Evolutionary conservation across 2,329 filamentous ascomycete species (phyloP).

Genomic region (Parasarocladium wereldwijsianum): DNA sequence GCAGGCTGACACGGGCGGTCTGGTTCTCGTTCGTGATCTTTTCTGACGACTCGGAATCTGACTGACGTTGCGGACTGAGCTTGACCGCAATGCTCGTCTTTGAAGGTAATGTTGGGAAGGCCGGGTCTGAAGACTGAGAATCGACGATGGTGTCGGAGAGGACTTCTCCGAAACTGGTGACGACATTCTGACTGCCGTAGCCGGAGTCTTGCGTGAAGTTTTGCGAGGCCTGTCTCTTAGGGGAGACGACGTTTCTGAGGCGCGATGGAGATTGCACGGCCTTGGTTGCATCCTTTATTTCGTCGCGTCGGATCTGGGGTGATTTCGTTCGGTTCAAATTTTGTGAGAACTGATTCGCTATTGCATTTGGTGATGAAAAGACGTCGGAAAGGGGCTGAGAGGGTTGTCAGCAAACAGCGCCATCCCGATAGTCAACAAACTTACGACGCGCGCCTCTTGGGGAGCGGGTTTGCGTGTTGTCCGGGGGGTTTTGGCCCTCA

Average conservation of each 20-base stretch:
- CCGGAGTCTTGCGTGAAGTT: conserved; percentile 42
- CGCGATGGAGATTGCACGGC: conserved; percentile 1
- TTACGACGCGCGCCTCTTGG: conserved; percentile 47
- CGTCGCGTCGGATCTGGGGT: conserved; percentile 35
- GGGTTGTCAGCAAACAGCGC: conserved; percentile 1
- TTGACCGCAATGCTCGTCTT: conserved; percentile 8
- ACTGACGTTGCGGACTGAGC: conserved; percentile 11
- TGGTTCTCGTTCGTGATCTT: conserved; percentile 30
- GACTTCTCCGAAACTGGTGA: too few species aligned
- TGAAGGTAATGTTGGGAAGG: conserved; percentile 6
- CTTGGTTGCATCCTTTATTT: neutral
- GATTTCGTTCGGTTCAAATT: conserved; percentile 34
- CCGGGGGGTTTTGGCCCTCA: conserved; percentile 68
- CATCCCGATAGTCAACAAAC: conserved; percentile 14
- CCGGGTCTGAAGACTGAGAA: too few species aligned
- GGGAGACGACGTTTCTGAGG: conserved; percentile 17
- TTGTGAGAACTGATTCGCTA: conserved; percentile 38
- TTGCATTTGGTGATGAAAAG: conserved; percentile 40
- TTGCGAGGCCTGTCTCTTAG: conserved; percentile 12
- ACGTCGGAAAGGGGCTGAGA: conserved; percentile 45
- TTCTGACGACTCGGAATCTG: conserved; percentile 17
- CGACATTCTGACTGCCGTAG: conserved; percentile 47
- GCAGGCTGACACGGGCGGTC: conserved; percentile 14
- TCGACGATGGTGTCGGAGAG: too few species aligned
- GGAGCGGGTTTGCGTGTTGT: conserved; percentile 48